Percentiles rank a stretch among this genome's conserved stretches.
phyloP scores from a whole-genome alignment of 2,329 filamentous ascomycete species.

The Curvularia spicifera region DNA sequence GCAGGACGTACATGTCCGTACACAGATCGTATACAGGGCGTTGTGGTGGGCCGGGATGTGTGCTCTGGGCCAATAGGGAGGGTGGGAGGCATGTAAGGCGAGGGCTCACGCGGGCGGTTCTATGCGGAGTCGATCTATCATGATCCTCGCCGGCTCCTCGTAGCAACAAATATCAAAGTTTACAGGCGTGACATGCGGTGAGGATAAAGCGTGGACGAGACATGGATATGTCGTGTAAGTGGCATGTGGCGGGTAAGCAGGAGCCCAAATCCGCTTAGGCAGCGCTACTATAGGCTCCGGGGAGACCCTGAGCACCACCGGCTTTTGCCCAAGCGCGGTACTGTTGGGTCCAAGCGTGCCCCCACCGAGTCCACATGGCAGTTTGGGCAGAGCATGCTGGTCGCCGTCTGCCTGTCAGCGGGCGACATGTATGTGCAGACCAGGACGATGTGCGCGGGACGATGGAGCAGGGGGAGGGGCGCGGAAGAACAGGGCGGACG shows the following conservation, averaged over 20 bases:
- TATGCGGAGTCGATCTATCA: neutral
- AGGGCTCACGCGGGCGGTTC: neutral
- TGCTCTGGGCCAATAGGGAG: neutral
- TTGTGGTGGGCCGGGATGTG: neutral
- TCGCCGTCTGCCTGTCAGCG: slow-evolving; percentile 3
- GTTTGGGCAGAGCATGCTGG: neutral
- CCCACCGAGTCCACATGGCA: slow-evolving; percentile 10
- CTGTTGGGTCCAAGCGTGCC: slow-evolving; percentile 10
- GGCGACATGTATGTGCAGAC: neutral
- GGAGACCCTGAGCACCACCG: slow-evolving; percentile 17
- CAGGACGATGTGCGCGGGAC: neutral
- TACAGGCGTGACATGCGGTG: neutral
- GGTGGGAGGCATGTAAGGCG: neutral
- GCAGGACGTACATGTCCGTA: neutral
- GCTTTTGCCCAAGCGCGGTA: slow-evolving; percentile 3
- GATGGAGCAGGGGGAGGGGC: too few relatives aligned
- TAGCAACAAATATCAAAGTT: neutral
- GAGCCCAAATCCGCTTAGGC: slow-evolving; percentile 14
- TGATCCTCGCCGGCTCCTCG: neutral
- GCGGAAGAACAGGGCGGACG: neutral
- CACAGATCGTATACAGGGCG: neutral
- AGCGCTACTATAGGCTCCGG: slow-evolving; percentile 14
- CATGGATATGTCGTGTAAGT: slow-evolving; percentile 4
- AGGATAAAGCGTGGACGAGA: neutral
- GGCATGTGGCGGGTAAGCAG: slow-evolving; percentile 11